Conservation (phyloP, 2,329 filamentous ascomycete species). For the Teratosphaeria epicoccoides region DNA sequence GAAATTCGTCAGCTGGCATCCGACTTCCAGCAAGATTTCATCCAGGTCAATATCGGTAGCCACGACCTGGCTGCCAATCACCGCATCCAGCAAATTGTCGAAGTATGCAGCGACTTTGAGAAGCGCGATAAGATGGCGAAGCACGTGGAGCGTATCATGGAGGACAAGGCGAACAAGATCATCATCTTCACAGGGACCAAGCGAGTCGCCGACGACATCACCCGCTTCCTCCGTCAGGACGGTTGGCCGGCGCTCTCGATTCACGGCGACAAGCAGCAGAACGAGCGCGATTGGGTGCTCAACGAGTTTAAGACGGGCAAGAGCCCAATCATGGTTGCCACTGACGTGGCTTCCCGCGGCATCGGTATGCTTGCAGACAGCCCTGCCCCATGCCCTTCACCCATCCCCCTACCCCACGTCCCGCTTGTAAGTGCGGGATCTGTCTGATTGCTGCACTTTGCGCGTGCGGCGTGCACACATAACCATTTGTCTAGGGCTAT, state of each 20-base stretch:
- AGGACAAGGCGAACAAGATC: slow-evolving; percentile 88
- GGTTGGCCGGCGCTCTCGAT: slow-evolving; percentile 97
- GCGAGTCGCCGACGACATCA: slow-evolving; percentile 96
- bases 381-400: slow-evolving; percentile 29
- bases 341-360: slow-evolving; percentile 98
- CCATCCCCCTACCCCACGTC: slow-evolving; percentile 22
- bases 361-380: slow-evolving; percentile 85
- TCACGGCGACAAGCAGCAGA: slow-evolving; percentile 98
- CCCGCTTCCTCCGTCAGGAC: slow-evolving; percentile 90
- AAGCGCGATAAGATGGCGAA: slow-evolving; percentile 97
- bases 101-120: slow-evolving; percentile 91
- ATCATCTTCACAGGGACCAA: slow-evolving; percentile 79
- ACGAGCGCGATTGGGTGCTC: slow-evolving; percentile 98
- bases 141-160: slow-evolving; percentile 96
- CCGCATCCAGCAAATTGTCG: slow-evolving; percentile 94
- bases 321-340: slow-evolving; percentile 99
- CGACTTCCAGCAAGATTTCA: slow-evolving; percentile 90
- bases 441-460: slow-evolving; percentile 69
- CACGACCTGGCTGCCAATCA: slow-evolving; percentile 94
- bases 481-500: slow-evolving; percentile 76
- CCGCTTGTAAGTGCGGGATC: slow-evolving; percentile 48
- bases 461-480: slow-evolving; percentile 78
- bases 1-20: slow-evolving; percentile 85
- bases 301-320: slow-evolving; percentile 99
- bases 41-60: slow-evolving; percentile 97